phyloP scores from a whole-genome alignment of 805 yeast genomes.

The Candida railenensis region DNA sequence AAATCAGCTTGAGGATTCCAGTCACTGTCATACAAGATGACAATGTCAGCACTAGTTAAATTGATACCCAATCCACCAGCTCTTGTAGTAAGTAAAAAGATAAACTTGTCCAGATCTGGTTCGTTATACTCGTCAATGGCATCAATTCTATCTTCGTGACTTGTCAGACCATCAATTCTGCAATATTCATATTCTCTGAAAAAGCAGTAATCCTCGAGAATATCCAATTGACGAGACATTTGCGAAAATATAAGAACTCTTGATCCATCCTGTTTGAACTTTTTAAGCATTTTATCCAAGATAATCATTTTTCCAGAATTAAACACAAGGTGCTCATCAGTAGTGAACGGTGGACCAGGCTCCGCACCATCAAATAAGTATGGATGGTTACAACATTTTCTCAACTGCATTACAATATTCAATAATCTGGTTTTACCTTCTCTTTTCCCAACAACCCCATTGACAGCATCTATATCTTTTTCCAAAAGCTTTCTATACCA shows the following conservation, averaged over 20 bases:
- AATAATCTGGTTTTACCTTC: constrained; percentile 89
- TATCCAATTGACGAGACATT: constrained; percentile 88
- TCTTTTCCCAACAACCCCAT: constrained; percentile 91
- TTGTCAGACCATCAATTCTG: constrained; percentile 90
- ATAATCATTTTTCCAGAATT: constrained; percentile 91
- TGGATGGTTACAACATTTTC: constrained; percentile 97
- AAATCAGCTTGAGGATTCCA: constrained; percentile 99
- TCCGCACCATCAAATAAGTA: constrained; percentile 98
- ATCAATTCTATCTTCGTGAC: constrained; percentile 87
- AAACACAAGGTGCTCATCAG: constrained; percentile 89
- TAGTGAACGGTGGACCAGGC: constrained; percentile 97
- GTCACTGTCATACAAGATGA: constrained; percentile 85
- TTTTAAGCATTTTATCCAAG: constrained; percentile 75
- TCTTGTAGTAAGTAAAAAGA: constrained; percentile 85
- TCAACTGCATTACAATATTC: constrained; percentile 93
- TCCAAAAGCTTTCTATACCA: constrained; percentile 91
- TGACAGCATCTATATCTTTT: constrained; percentile 93
- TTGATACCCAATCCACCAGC: constrained; percentile 98
- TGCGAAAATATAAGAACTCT: constrained; percentile 90
- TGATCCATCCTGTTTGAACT: constrained; percentile 73
- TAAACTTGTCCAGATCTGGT: constrained; percentile 78
- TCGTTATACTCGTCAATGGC: constrained; percentile 91
- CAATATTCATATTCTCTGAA: constrained; percentile 83
- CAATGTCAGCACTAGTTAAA: constrained; percentile 88
- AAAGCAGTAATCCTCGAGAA: constrained; percentile 87